Evolutionary conservation across 2,329 filamentous ascomycete genomes (phyloP), one percentile per base, ranked within the genome.

Genomic region (Ophiostoma triangulosporum): DNA sequence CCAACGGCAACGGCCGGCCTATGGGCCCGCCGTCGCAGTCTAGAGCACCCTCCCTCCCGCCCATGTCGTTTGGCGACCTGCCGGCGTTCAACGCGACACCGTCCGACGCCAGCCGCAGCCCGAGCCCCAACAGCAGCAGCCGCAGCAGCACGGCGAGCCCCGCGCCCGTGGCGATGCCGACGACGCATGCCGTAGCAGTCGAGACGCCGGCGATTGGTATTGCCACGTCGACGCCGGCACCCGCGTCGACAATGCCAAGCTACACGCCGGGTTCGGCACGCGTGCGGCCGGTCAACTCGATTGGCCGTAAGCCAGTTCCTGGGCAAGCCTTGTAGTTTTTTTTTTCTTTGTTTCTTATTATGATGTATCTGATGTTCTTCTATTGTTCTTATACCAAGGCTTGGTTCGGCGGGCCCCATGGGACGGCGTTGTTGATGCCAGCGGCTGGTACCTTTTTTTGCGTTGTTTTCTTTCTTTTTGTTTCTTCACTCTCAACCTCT

Each of bases 281-380:
- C 60, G 36, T 50, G 50, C 56, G 56, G 2, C 35, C 52, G 14
- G 22, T 69, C 29, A 71, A 68, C 38, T 66, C 72, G 26, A 69
- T 78, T 56, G 70, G 66, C 59, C 72, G 76, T 53, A 80, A 81
- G 64, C 75, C 77, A 26, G 72, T 81, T 38, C 75, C 76, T 6
- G 75, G 75, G 33, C 75, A 78, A 63, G 74, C 75, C 4, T 73
- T 72, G 54, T 76, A 61, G 20, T 22, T 9, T 36, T 36, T 32
- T 31, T 50, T 36, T 22, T 29, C 3, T 20, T 24, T 22, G 36
- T 26, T 38, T 27, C 45, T 15, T 29, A 6, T 45, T 36, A 15
- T 26, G 27, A 29, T n/a, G 26, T 32, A 3, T 45, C 17, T 45
- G 8, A 9, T 43, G 15, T 46, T 22, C 3, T 22, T 48, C 33